These are phyloP conservation scores for Tulasnella sp. DNA, from an alignment of 768 basidiomycete species.

Conservation along the genomic window DNA sequence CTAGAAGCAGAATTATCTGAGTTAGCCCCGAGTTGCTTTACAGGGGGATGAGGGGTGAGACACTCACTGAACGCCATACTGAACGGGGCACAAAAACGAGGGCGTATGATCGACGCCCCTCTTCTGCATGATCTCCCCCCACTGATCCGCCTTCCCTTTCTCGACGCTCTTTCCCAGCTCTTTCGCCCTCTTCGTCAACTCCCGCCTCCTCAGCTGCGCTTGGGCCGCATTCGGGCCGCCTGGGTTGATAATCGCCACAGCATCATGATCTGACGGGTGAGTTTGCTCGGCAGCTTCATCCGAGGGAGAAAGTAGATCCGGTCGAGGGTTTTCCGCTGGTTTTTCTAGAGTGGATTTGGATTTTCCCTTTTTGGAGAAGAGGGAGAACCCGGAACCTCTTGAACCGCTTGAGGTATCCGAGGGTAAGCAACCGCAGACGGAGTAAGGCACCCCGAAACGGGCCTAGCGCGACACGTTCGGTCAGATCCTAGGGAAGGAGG, in stretches of 20 bases:
- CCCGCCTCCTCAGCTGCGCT: not conserved
- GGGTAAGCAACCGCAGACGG: conserved; percentile 52
- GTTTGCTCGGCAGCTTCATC: conserved; percentile 21
- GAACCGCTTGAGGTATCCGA: not conserved
- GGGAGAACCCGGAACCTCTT: not conserved
- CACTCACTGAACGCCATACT: not conserved
- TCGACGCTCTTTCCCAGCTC: not conserved
- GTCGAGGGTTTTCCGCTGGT: conserved; percentile 17
- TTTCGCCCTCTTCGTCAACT: not conserved
- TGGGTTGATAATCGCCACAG: conserved; percentile 17
- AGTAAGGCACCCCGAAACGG: conserved; percentile 48
- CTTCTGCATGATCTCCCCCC: not conserved
- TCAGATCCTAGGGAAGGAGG: not conserved
- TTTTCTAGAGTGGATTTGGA: not conserved
- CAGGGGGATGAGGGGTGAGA: too few relatives aligned
- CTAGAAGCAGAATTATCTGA: not conserved
- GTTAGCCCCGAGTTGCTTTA: not conserved
- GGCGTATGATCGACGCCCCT: not conserved
- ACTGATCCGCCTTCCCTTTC: not conserved
- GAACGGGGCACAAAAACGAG: not conserved
- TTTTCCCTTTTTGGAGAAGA: conserved; percentile 1
- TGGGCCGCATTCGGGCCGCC: not conserved
- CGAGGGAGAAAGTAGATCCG: conserved; percentile 17
- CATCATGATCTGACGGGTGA: conserved; percentile 23
- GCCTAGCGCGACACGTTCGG: conserved; percentile 25